Evolutionary conservation across 2,329 filamentous ascomycete genomes (phyloP), one percentile per base, ranked within the genome.

Genomic region (Sclerotiophoma versabilis): DNA sequence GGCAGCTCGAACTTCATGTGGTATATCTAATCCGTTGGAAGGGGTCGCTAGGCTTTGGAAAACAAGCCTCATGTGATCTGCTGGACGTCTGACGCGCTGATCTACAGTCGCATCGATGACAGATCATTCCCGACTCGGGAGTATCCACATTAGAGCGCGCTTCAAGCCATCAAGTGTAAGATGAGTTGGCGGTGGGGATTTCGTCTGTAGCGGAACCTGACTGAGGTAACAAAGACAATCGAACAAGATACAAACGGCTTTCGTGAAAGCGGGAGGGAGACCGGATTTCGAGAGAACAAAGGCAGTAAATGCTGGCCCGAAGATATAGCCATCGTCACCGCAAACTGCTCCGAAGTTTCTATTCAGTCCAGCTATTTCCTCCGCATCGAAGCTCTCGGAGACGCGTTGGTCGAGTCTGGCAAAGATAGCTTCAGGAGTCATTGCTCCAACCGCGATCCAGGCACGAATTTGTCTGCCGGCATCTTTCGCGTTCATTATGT

Each of bases 181-280:
- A 23, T 17, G 22, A n/a, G 20, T 19, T 9, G 12, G 29, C 11
- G 29, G 30, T 11, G 22, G n/a, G 34, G 42, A 45, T 10, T 7
- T 11, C 7, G 42, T 12, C 42, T 45, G 42, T 22, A 45, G 32
- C 15, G 42, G 42, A 14, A 23, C 22, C 26, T 20, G 19, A 19
- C 42, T 36, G 8, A 45, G 42, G 42, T 45, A 45, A 15, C 42
- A 34, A 36, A 45, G 29, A 14, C 30, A 25, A n/a, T 45, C 20
- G 30, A 45, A 45, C 12, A 45, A 10, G n/a, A 34, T 26, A 8
- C 23, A 12, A 26, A 15, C 15, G 14, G 42, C 30, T 15, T 34
- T n/a, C 8, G 8, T 20, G 6, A 46, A 20, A 5, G 22, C 22
- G 22, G 42, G 30, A 8, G 32, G n/a, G 11, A 43, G 19, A 11